phyloP scores from a whole-genome alignment of 345 rosid species.

The Hirschfeldia incana region DNA sequence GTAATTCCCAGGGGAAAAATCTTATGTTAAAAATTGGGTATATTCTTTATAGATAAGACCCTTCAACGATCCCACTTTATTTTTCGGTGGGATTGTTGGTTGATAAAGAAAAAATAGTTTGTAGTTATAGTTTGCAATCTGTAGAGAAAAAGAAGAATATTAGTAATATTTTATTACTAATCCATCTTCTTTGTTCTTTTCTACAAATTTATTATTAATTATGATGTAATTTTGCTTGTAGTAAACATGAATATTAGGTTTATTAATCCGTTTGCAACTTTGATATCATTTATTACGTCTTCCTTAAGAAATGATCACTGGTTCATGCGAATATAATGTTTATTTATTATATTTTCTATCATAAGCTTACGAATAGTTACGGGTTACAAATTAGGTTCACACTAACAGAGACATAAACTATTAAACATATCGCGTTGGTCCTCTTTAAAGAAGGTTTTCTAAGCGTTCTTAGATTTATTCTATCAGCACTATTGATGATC shows the following conservation, averaged over 20 bases:
- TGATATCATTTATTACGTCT: conserved; percentile 32
- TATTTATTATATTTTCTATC: not conserved
- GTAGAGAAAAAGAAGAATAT: conserved; percentile 42
- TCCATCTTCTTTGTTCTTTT: conserved; percentile 21
- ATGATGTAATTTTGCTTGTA: conserved; percentile 44
- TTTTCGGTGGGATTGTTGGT: conserved; percentile 72
- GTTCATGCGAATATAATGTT: conserved; percentile 19
- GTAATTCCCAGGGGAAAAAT: conserved; percentile 4
- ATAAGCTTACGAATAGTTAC: not conserved
- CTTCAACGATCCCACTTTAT: conserved; percentile 50
- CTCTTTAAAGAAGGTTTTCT: not conserved
- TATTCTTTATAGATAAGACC: conserved; percentile 39
- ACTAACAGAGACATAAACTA: conserved; percentile 16
- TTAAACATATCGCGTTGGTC: not conserved
- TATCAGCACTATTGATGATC: not conserved
- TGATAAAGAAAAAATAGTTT: conserved; percentile 40
- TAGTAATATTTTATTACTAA: conserved; percentile 37
- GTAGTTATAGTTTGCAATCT: conserved; percentile 49
- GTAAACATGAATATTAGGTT: conserved; percentile 19
- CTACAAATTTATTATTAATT: not conserved
- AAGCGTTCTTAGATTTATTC: conserved; percentile 4
- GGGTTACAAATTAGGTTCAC: not conserved
- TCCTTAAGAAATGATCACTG: conserved; percentile 35
- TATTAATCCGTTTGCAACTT: conserved; percentile 9
- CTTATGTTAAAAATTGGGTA: conserved; percentile 4